Conservation (phyloP, 768 basidiomycete genomes). For the Rhodocollybia butyracea region DNA sequence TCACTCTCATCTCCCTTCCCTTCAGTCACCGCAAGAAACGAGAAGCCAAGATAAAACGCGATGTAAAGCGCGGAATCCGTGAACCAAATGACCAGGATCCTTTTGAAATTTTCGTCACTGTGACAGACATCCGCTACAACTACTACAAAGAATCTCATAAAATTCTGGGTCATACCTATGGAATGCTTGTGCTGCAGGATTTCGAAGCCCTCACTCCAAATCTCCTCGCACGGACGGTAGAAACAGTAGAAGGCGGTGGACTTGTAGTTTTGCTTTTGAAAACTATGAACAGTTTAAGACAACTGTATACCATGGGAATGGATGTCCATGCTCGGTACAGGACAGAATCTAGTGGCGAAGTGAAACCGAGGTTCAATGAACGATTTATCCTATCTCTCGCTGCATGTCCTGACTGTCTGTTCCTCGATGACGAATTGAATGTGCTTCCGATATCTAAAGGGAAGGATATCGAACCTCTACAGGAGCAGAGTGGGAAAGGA, state of each 20-base stretch:
- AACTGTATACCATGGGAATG: slow-evolving; percentile 91
- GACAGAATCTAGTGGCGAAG: slow-evolving; percentile 84
- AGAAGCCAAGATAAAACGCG: slow-evolving; percentile 94
- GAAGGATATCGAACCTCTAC: slow-evolving; percentile 80
- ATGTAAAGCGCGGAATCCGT: slow-evolving; percentile 90
- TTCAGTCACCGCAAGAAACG: slow-evolving; percentile 91
- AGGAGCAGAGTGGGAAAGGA: neutral
- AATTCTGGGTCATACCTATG: slow-evolving; percentile 95
- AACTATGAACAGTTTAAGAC: slow-evolving; percentile 90
- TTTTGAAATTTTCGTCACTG: slow-evolving; percentile 96
- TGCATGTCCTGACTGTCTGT: slow-evolving; percentile 87
- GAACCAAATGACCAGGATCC: slow-evolving; percentile 96
- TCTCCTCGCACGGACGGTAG: slow-evolving; percentile 91
- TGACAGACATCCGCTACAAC: slow-evolving; percentile 99
- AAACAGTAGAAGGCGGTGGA: slow-evolving; percentile 97
- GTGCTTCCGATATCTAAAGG: slow-evolving; percentile 94
- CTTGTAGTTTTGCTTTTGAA: slow-evolving; percentile 86
- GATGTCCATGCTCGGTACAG: slow-evolving; percentile 95
- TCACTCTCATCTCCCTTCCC: neutral
- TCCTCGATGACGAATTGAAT: slow-evolving; percentile 97
- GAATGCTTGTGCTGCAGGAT: slow-evolving; percentile 95
- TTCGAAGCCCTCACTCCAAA: slow-evolving; percentile 99
- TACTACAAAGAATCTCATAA: slow-evolving; percentile 98
- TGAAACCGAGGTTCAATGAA: slow-evolving; percentile 96
- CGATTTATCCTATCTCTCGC: slow-evolving; percentile 97